Base-by-base conservation (phyloP, 2,329 filamentous ascomycete species). In the Aotearoamyces nothofagi region DNA sequence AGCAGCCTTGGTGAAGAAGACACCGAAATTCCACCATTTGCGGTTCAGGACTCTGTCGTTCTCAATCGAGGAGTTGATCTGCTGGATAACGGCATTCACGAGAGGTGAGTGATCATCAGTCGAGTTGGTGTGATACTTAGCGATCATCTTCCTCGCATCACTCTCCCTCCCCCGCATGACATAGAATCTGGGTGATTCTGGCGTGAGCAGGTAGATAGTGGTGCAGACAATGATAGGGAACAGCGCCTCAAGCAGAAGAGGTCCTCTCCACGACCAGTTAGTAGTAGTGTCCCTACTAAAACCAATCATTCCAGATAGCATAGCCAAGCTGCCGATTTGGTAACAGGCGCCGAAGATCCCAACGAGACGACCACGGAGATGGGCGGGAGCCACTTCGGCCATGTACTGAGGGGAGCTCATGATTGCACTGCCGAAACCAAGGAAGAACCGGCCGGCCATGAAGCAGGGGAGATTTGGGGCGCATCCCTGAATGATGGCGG, bases 361-460 rank as follows among this genome's bases (percentile, higher is more conserved):
- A 1, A 69, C 72, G 38, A 73, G 55, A 13, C 69, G 56, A 22
- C 69, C 70, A 35, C 73, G 61, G 46, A 69, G 71, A 2, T 64
- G 61, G 1, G 73, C 72, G 41, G 77, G 72, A 2, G 68, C 60
- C 32, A 73, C 58, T 45, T 78, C 73, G 24, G 69, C 64, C 10
- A 66, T 64, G 43, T 74, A 76, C n/a, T 68, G 63, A 2, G 72
- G 72, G 69, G 68, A 3, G 66, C 61, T 4, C 64, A 61, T 4
- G 65, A 77, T 67, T 2, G 63, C 60, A 23, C 71, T 67, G 22
- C 71, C 71, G 32, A 67, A 65, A 5, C 64, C 64, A 12, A 69
- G 54, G 14, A 68, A 40, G 41, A 69, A 67, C 14, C 65, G 54
- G 5, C 64, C 62, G 5, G 53, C 65, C 47, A 74, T 66, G 47